Evolutionary conservation across 2,329 filamentous ascomycete species (phyloP).

Genomic region (Trichoderma breve): DNA sequence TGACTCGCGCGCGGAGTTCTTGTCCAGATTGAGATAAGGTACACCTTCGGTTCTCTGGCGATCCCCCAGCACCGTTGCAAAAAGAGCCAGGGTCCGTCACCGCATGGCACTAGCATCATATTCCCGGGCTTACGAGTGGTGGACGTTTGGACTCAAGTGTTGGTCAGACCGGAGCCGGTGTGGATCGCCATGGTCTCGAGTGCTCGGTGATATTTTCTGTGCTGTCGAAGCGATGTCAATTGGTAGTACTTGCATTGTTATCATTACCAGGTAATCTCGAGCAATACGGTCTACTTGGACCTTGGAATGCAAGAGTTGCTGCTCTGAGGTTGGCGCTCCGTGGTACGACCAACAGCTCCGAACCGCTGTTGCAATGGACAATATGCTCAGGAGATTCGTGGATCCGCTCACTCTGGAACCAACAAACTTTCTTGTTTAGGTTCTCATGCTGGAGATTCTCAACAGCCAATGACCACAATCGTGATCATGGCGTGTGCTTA

Average conservation of each 20-base stretch:
- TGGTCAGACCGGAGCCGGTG: slow-evolving; percentile 5
- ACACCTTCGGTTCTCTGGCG: slow-evolving; percentile 9
- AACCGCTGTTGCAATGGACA: background rate
- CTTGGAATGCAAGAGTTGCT: background rate
- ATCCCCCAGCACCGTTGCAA: slow-evolving; percentile 7
- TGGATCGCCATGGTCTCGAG: slow-evolving; percentile 9
- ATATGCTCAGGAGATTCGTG: background rate
- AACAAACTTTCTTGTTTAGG: slow-evolving; percentile 6
- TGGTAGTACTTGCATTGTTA: background rate
- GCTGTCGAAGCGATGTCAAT: background rate
- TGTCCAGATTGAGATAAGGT: slow-evolving; percentile 14
- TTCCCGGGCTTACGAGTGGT: slow-evolving; percentile 11
- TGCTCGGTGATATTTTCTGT: slow-evolving; percentile 9
- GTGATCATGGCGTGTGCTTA: background rate
- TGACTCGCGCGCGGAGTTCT: slow-evolving; percentile 18
- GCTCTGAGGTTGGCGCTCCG: background rate
- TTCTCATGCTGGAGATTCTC: background rate
- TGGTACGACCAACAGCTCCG: background rate
- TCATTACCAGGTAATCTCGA: background rate
- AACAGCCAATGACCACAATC: background rate
- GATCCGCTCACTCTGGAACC: background rate
- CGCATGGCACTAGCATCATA: slow-evolving; percentile 7
- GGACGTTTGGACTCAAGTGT: background rate
- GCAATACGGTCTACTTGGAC: background rate
- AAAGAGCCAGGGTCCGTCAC: slow-evolving; percentile 13